Conservation (phyloP, 2,329 filamentous ascomycete species). For the Hortaea sp. region DNA sequence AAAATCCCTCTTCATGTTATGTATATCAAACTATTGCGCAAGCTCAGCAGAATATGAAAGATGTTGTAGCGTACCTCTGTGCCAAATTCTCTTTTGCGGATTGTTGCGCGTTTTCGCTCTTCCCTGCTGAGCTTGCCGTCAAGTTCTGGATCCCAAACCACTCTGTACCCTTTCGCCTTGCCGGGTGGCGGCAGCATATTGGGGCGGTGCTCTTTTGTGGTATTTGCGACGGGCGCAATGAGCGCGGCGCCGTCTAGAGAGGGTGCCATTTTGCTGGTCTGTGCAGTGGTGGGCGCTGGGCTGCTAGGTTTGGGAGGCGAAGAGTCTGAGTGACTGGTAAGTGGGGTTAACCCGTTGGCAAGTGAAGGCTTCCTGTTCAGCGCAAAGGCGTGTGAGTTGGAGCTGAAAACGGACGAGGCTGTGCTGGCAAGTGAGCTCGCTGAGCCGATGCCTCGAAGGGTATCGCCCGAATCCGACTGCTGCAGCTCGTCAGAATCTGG, state of each 20-base stretch:
- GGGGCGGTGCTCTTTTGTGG: slow-evolving; percentile 29
- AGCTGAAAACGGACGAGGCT: slow-evolving; percentile 61
- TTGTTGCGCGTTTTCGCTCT: slow-evolving; percentile 37
- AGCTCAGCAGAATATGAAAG: slow-evolving; percentile 28
- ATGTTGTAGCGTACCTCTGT: slow-evolving; percentile 31
- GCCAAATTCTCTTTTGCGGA: slow-evolving; percentile 27
- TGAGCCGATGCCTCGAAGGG: slow-evolving; percentile 61
- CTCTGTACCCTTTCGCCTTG: slow-evolving; percentile 47
- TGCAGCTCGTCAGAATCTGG: slow-evolving; percentile 21
- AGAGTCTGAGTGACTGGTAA: slow-evolving; percentile 53
- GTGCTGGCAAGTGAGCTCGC: slow-evolving; percentile 63
- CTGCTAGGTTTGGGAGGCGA: slow-evolving; percentile 51
- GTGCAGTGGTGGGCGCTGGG: slow-evolving; percentile 30
- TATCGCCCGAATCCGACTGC: slow-evolving; percentile 44
- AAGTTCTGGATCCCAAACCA: slow-evolving; percentile 53
- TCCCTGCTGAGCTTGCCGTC: slow-evolving; percentile 49
- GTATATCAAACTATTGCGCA: slow-evolving; percentile 23
- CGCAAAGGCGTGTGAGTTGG: slow-evolving; percentile 41
- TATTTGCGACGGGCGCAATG: slow-evolving; percentile 14
- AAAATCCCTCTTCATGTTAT: slow-evolving; percentile 17
- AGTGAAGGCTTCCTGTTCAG: slow-evolving; percentile 46
- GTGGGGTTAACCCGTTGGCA: slow-evolving; percentile 49
- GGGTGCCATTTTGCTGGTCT: slow-evolving; percentile 17
- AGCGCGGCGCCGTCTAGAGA: slow-evolving; percentile 13
- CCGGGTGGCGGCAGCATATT: slow-evolving; percentile 42